Evolutionary conservation across 1,284 basidiomycete species (phyloP), one percentile per base, ranked within the genome.

Genomic region (Fistulinella cinereoalba): DNA sequence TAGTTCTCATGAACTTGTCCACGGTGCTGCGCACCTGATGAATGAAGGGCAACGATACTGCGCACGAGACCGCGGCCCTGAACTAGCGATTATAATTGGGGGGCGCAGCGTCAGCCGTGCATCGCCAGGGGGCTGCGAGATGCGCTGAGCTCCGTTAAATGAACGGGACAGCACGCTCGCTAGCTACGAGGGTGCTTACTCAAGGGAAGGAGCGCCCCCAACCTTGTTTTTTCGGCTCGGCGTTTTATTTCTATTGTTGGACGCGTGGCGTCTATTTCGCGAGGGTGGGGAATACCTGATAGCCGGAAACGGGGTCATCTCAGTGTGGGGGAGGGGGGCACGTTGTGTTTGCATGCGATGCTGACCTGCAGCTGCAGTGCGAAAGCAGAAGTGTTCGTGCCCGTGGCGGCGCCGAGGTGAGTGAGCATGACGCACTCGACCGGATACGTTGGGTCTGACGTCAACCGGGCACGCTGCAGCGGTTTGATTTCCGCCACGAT

Each of bases 351-450:
- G 40, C 33, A 38, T 38, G 52, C 25, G 47, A 50, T 15, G 46
- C 61, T 60, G 43, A 66, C 44, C 22, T 36, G 40, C 46, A 34
- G 27, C 40, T 64, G 61, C 61, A 86, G 85, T 58, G 74, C 80
- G 3, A 71, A 77, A n/a, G 88, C 87, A 37, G 88, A 92, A 61
- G 89, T 92, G 19, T 92, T 92, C 68, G 74, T 81, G 55, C 89
- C 90, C 34, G 71, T 88, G 39, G 73, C 84, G n/a, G 85, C 86
- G 25, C 89, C 90, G 27, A 88, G 85, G 83, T 85, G 53, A 61
- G 67, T 55, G 49, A 34, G 3, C 29, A 52, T 51, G 60, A 63
- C 62, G 62, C 61, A 52, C 40, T 43, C 28, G 47, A 36, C 41
- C 38, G 19, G 22, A 44, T 39, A 33, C 42, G 43, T 37, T 41